Conservation (phyloP, 78 protist species). For the Dictyostelium firmibasis region DNA sequence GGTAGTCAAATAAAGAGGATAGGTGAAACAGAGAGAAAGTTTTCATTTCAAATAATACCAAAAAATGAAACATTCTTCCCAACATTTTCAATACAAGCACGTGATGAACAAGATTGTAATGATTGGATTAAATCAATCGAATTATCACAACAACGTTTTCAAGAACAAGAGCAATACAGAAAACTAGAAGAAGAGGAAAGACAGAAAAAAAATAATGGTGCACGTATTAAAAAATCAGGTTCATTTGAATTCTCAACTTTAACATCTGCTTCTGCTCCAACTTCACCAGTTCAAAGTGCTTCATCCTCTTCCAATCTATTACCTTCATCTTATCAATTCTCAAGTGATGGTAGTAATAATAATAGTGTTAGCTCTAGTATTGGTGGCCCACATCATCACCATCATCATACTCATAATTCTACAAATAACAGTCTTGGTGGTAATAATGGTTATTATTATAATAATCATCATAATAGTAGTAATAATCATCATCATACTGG, state of each 20-base stretch:
- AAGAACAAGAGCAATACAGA: background rate
- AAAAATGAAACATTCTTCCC: slow-evolving; percentile 40
- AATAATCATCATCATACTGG: background rate
- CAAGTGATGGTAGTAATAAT: background rate
- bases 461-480: background rate
- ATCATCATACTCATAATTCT: background rate
- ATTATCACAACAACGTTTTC: slow-evolving; percentile 3
- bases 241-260: slow-evolving; percentile 69
- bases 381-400: background rate
- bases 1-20: slow-evolving; percentile 57
- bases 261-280: slow-evolving; percentile 64
- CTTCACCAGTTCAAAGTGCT: slow-evolving; percentile 11
- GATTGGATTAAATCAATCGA: slow-evolving; percentile 67
- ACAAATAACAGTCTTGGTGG: background rate
- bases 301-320: slow-evolving; percentile 1
- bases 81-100: slow-evolving; percentile 54
- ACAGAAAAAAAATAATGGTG: slow-evolving; percentile 42
- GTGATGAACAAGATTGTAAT: slow-evolving; percentile 39
- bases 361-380: background rate
- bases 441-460: background rate
- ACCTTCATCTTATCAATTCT: background rate
- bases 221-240: slow-evolving; percentile 42
- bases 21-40: slow-evolving; percentile 64
- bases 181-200: background rate
- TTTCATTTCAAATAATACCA: slow-evolving; percentile 60